Conservation (phyloP, 2,329 filamentous ascomycete genomes). For the Beauveria medogensis region DNA sequence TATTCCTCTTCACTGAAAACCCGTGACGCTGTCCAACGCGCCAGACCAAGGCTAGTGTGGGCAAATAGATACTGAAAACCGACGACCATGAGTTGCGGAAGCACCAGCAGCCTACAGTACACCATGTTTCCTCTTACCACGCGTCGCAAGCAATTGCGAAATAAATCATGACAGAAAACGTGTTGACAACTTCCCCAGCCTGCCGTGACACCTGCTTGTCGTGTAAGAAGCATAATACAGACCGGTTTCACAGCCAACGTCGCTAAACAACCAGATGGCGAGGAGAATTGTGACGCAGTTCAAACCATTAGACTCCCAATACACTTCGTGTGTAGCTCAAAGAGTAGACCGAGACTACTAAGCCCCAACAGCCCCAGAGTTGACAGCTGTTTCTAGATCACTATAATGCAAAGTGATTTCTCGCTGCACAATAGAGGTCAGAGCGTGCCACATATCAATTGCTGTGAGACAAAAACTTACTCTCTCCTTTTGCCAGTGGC, state of each 20-base stretch:
- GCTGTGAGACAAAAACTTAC: conserved; percentile 32
- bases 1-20: background rate
- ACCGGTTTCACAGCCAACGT: background rate
- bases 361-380: conserved; percentile 21
- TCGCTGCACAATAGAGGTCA: conserved; percentile 32
- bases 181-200: background rate
- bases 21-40: background rate
- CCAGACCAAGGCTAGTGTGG: background rate
- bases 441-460: background rate
- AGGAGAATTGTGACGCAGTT: background rate
- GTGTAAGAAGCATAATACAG: conserved; percentile 5
- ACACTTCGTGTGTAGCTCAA: background rate
- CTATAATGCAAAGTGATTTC: conserved; percentile 55
- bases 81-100: background rate
- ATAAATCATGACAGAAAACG: background rate
- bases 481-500: conserved; percentile 54
- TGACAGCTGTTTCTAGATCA: conserved; percentile 47
- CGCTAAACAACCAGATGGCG: background rate
- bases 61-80: background rate
- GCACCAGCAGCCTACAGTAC: conserved; percentile 1
- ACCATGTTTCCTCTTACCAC: background rate
- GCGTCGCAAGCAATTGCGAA: background rate
- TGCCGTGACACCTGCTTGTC: background rate
- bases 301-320: background rate
- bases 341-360: background rate